Conservation (phyloP, 352 stramenopile species). For the Globisporangium paddicum region DNA sequence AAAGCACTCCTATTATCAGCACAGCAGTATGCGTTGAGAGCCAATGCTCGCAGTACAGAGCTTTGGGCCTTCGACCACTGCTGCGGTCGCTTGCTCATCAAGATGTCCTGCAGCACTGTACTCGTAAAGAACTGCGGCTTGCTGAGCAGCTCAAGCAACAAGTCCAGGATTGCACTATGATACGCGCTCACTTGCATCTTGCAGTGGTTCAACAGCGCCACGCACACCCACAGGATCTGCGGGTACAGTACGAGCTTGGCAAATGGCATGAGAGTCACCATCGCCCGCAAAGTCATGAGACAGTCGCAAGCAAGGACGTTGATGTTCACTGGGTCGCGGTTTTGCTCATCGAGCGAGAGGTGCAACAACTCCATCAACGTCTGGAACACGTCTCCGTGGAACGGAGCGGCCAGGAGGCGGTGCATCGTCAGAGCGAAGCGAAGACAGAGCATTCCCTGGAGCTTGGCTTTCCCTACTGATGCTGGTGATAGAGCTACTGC, state of each 20-base stretch:
- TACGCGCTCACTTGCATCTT: constrained; percentile 14
- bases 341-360: constrained; percentile 33
- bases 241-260: constrained; percentile 62
- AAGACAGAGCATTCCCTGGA: constrained; percentile 25
- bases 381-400: constrained; percentile 60
- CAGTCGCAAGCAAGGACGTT: constrained; percentile 41
- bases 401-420: constrained; percentile 34
- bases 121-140: constrained; percentile 46
- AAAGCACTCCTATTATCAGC: not conserved
- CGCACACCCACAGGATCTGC: constrained; percentile 67
- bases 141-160: constrained; percentile 38
- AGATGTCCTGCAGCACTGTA: constrained; percentile 34
- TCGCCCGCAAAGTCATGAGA: constrained; percentile 27
- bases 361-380: constrained; percentile 51
- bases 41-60: constrained; percentile 44
- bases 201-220: constrained; percentile 64
- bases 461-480: constrained; percentile 1
- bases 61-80: constrained; percentile 39
- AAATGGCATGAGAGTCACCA: constrained; percentile 44
- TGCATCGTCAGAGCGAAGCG: constrained; percentile 57
- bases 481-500: not conserved
- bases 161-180: constrained; percentile 24
- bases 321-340: constrained; percentile 8
- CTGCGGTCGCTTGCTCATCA: constrained; percentile 39
- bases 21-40: constrained; percentile 24